Percentiles rank a stretch among this genome's conserved stretches.
These are phyloP conservation scores for Fomitopsis betulina DNA, from an alignment of 1,284 basidiomycete species.

Conservation along the genomic window DNA sequence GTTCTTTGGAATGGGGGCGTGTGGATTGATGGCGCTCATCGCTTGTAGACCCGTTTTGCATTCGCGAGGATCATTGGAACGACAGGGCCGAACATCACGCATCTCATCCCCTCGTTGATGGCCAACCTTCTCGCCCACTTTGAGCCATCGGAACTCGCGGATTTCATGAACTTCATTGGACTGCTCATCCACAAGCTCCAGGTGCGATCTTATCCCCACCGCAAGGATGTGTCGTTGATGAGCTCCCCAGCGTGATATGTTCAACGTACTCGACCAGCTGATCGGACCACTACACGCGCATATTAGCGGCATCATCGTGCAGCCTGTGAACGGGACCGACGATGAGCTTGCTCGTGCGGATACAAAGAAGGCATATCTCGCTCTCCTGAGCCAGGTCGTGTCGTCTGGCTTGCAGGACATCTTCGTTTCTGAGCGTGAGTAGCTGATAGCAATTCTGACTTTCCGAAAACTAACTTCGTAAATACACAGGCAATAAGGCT, in stretches of 20 bases:
- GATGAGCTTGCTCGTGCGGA: slow-evolving; percentile 82
- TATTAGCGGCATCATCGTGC: slow-evolving; percentile 78
- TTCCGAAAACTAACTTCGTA: not conserved
- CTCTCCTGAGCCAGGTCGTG: slow-evolving; percentile 81
- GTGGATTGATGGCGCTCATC: not conserved
- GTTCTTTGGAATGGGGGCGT: slow-evolving; percentile 6
- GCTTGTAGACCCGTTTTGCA: slow-evolving; percentile 77
- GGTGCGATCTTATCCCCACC: slow-evolving; percentile 41
- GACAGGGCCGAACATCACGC: slow-evolving; percentile 79
- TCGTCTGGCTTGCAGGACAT: slow-evolving; percentile 77
- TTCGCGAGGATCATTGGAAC: slow-evolving; percentile 93
- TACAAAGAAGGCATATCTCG: slow-evolving; percentile 88
- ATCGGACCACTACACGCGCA: slow-evolving; percentile 84
- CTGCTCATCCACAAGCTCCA: slow-evolving; percentile 91
- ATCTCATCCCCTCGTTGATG: slow-evolving; percentile 85
- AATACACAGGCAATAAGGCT: slow-evolving; percentile 67
- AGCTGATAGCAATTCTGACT: not conserved
- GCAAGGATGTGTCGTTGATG: not conserved
- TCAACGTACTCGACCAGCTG: slow-evolving; percentile 86
- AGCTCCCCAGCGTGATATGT: slow-evolving; percentile 61
- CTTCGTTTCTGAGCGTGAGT: slow-evolving; percentile 84
- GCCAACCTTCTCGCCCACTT: slow-evolving; percentile 86
- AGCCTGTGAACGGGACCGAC: slow-evolving; percentile 87
- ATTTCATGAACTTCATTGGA: slow-evolving; percentile 94
- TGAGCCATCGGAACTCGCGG: slow-evolving; percentile 88